phyloP scores from a whole-genome alignment of 768 basidiomycete genomes.

The Leucogyrophana mollusca region DNA sequence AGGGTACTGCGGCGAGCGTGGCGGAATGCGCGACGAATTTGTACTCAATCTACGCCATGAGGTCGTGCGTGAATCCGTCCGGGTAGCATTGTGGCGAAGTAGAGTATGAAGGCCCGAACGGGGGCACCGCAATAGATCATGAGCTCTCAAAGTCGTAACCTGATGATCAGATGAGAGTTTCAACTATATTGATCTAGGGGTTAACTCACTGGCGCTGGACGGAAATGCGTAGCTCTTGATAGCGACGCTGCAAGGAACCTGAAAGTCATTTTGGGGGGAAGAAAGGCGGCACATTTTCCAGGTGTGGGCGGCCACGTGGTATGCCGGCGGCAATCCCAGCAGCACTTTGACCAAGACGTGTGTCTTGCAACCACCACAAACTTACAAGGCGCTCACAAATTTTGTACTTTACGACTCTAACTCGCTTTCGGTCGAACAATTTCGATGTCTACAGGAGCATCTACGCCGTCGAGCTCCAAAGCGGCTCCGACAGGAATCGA shows the following conservation, averaged over 20 bases:
- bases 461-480: constrained; percentile 15
- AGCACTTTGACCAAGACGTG: too few species aligned
- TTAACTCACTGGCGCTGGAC: background rate
- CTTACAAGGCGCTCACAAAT: too few species aligned
- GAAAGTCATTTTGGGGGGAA: background rate
- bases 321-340: too few species aligned
- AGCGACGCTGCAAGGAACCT: background rate
- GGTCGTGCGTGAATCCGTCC: background rate
- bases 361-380: too few species aligned
- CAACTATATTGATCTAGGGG: background rate
- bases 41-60: constrained; percentile 3
- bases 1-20: constrained; percentile 21
- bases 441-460: constrained; percentile 20
- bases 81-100: background rate
- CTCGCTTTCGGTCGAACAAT: too few species aligned
- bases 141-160: background rate
- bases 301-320: too few species aligned
- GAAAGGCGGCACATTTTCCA: too few species aligned
- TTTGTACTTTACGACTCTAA: too few species aligned
- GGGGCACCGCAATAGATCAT: background rate
- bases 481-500: constrained; percentile 30
- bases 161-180: background rate
- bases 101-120: background rate
- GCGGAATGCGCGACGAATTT: background rate
- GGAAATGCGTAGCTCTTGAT: background rate